A percentile compares a stretch with the other conserved stretches of the same genome.
Evolutionary conservation across 208 protist genomes (phyloP).

Genomic region (Trypanosoma platydactyli): DNA sequence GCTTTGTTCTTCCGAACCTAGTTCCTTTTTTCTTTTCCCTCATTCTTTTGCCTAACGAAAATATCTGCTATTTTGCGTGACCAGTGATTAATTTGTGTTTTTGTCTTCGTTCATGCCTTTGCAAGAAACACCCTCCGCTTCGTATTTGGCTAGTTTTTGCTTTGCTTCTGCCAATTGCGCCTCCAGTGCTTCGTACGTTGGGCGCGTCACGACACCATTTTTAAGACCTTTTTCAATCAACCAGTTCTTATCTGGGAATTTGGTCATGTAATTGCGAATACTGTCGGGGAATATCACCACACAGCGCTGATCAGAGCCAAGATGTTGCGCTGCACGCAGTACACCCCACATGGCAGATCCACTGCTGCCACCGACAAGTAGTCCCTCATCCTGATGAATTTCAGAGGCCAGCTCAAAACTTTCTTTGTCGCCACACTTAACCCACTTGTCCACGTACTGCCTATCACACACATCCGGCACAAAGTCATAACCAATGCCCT

Average conservation of each 20-base stretch:
- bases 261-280: conserved; percentile 98
- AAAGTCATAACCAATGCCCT: conserved; percentile 99
- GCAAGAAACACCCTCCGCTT: conserved; percentile 21
- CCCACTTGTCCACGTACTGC: conserved; percentile 90
- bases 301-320: conserved; percentile 85
- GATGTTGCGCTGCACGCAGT: conserved; percentile 91
- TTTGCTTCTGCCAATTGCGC: conserved; percentile 50
- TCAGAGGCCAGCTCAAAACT: conserved; percentile 93
- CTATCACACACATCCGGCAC: conserved; percentile 95
- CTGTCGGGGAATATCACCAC: conserved; percentile 96
- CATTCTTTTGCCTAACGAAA: neutral
- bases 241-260: conserved; percentile 96
- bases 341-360: conserved; percentile 92
- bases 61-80: neutral
- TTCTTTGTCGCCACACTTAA: conserved; percentile 93
- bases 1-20: neutral
- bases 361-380: conserved; percentile 95
- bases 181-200: conserved; percentile 79
- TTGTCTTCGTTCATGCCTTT: neutral
- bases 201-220: conserved; percentile 59
- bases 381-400: conserved; percentile 94
- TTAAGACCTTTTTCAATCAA: conserved; percentile 94
- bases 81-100: neutral
- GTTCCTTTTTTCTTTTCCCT: too few species aligned
- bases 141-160: conserved; percentile 68